A percentile compares a stretch with the other conserved stretches of the same genome.
These are phyloP conservation scores for Stachybotrys elegans DNA, from an alignment of 2,329 filamentous ascomycete genomes.

Conservation along the genomic window DNA sequence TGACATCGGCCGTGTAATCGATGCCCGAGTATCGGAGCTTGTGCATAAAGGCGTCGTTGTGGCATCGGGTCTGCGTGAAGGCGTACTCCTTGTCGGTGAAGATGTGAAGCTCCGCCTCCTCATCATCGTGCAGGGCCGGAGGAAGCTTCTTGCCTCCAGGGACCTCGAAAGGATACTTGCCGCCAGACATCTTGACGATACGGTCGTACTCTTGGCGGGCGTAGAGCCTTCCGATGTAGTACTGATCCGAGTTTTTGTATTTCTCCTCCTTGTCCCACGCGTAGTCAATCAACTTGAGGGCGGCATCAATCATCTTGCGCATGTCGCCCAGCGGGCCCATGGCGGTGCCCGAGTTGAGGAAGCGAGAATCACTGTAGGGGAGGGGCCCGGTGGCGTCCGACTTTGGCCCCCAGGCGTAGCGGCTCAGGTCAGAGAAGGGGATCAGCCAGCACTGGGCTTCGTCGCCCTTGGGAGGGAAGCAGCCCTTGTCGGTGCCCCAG, in stretches of 20 bases:
- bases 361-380: slow-evolving; percentile 9
- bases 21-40: neutral
- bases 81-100: slow-evolving; percentile 20
- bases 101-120: slow-evolving; percentile 14
- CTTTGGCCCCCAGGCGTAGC: slow-evolving; percentile 12
- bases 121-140: slow-evolving; percentile 3
- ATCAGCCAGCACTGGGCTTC: slow-evolving; percentile 16
- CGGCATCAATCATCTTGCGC: slow-evolving; percentile 12
- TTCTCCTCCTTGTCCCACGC: slow-evolving; percentile 7
- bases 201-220: slow-evolving; percentile 18
- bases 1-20: neutral
- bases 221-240: slow-evolving; percentile 13
- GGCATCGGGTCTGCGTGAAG: slow-evolving; percentile 32
- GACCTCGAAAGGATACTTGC: slow-evolving; percentile 6
- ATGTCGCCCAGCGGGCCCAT: slow-evolving; percentile 16
- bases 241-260: slow-evolving; percentile 14
- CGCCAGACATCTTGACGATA: slow-evolving; percentile 9
- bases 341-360: slow-evolving; percentile 17
- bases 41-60: neutral
- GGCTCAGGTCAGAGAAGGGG: slow-evolving; percentile 11
- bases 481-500: slow-evolving; percentile 16
- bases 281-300: slow-evolving; percentile 6
- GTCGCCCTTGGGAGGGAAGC: slow-evolving; percentile 7
- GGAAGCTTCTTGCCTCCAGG: slow-evolving; percentile 9
- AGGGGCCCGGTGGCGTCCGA: slow-evolving; percentile 9